These are phyloP conservation scores for Trichoderma reesei DNA, from an alignment of 495 filamentous ascomycete genomes.

Conservation along the genomic window DNA sequence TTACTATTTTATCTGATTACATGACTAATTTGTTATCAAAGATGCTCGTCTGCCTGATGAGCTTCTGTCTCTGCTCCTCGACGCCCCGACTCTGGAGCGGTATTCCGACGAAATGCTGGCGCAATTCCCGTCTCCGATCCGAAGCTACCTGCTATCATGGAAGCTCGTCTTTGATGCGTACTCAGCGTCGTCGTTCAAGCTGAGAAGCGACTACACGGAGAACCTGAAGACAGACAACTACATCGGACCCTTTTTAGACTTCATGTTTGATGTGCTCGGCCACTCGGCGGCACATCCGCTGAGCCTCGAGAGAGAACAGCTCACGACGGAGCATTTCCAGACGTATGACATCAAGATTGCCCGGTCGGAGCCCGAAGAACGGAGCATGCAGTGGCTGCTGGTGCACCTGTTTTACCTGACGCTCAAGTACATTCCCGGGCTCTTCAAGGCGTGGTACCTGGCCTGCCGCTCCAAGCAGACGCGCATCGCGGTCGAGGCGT, in stretches of 20 bases:
- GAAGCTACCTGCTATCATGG: slow-evolving; percentile 87
- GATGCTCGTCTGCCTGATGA: slow-evolving; percentile 59
- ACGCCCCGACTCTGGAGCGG: slow-evolving; percentile 35
- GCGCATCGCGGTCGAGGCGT: slow-evolving; percentile 61
- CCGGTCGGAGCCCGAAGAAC: slow-evolving; percentile 47
- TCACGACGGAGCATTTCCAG: slow-evolving; percentile 54
- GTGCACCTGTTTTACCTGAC: slow-evolving; percentile 78
- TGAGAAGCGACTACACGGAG: slow-evolving; percentile 67
- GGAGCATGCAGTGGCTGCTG: slow-evolving; percentile 70
- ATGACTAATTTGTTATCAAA: slow-evolving; percentile 9
- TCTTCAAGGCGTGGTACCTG: slow-evolving; percentile 82
- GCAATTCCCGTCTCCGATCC: slow-evolving; percentile 43
- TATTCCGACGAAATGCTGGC: slow-evolving; percentile 36
- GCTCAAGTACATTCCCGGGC: slow-evolving; percentile 62
- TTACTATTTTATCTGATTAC: background rate
- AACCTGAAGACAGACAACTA: slow-evolving; percentile 66
- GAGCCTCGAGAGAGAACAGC: slow-evolving; percentile 35
- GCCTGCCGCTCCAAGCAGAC: slow-evolving; percentile 65
- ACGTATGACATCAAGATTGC: slow-evolving; percentile 50
- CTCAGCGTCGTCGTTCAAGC: slow-evolving; percentile 63
- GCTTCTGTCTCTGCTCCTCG: slow-evolving; percentile 55
- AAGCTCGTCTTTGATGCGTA: slow-evolving; percentile 84
- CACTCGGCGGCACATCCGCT: slow-evolving; percentile 57
- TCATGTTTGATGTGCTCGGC: slow-evolving; percentile 74
- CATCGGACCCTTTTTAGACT: slow-evolving; percentile 58